phyloP scores from a whole-genome alignment of 169 alveolate species.

The Ichthyophthirius multifiliis region DNA sequence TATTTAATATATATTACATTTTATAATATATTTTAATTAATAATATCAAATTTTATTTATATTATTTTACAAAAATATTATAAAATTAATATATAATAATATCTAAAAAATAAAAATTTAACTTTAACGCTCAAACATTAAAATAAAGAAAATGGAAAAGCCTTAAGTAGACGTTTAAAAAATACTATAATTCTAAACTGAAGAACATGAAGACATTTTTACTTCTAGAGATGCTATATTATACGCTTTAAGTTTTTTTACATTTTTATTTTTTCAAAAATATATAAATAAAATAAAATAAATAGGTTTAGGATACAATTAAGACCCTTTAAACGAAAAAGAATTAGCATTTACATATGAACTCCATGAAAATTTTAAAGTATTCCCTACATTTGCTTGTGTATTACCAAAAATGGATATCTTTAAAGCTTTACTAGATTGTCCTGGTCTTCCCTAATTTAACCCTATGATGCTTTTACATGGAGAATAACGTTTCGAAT shows the following conservation, averaged over 20 bases:
- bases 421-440: conserved; percentile 44
- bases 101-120: too few relatives aligned
- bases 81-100: too few relatives aligned
- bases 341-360: conserved; percentile 80
- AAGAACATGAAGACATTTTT: conserved; percentile 3
- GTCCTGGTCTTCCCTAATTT: conserved; percentile 84
- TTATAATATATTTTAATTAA: too few relatives aligned
- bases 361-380: conserved; percentile 56
- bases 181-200: conserved; percentile 31
- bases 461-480: conserved; percentile 84
- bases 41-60: too few relatives aligned
- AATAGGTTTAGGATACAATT: conserved; percentile 51
- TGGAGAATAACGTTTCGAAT: conserved; percentile 77
- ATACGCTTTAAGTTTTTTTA: background rate
- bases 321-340: conserved; percentile 67
- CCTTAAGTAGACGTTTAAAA: conserved; percentile 11
- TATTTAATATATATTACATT: too few relatives aligned
- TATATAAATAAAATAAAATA: conserved; percentile 8
- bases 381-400: conserved; percentile 69
- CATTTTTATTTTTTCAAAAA: background rate
- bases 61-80: too few relatives aligned
- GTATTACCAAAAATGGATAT: conserved; percentile 50
- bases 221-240: conserved; percentile 32
- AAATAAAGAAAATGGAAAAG: too few relatives aligned
- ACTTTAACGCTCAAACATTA: too few relatives aligned